Evolutionary conservation across 495 filamentous ascomycete species (phyloP).

Genomic region (Neurospora hispaniola): DNA sequence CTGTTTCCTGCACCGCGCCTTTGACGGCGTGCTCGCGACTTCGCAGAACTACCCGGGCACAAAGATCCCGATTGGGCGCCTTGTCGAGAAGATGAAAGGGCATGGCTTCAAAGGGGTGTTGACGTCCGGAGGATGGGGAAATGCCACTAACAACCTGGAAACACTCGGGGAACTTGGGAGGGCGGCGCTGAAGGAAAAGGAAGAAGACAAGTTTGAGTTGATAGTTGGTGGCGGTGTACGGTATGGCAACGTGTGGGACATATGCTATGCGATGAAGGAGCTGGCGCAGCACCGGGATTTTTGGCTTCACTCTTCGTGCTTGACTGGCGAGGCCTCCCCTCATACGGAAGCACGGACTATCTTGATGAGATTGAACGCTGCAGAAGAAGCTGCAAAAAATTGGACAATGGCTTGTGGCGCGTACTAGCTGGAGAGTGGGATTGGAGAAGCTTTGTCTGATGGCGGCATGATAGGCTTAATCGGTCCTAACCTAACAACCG

Average conservation of each 20-base stretch:
- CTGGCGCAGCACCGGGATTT: conserved; percentile 5
- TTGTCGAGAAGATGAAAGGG: conserved; percentile 14
- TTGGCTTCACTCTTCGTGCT: conserved; percentile 27
- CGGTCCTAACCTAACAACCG: not conserved
- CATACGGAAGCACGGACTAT: not conserved
- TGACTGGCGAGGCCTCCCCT: not conserved
- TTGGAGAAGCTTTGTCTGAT: not conserved
- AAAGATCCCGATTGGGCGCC: conserved; percentile 4
- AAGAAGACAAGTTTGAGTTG: conserved; percentile 18
- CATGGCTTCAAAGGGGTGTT: conserved; percentile 29
- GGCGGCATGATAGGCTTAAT: not conserved
- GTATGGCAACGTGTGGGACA: conserved; percentile 15
- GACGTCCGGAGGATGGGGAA: conserved; percentile 30
- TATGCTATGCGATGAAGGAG: not conserved
- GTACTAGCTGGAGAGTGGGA: not conserved
- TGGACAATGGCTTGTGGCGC: not conserved
- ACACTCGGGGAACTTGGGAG: conserved; percentile 18
- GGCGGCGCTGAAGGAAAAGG: conserved; percentile 1
- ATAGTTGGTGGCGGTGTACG: conserved; percentile 35
- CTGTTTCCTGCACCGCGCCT: conserved; percentile 32
- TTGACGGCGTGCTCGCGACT: conserved; percentile 25
- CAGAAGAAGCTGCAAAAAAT: not conserved
- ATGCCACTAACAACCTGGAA: conserved; percentile 18
- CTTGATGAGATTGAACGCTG: not conserved
- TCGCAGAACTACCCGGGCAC: not conserved